A percentile compares a stretch with the other conserved stretches of the same genome.
Evolutionary conservation across 2,329 filamentous ascomycete species (phyloP).

Genomic region (Drechslera avenae): DNA sequence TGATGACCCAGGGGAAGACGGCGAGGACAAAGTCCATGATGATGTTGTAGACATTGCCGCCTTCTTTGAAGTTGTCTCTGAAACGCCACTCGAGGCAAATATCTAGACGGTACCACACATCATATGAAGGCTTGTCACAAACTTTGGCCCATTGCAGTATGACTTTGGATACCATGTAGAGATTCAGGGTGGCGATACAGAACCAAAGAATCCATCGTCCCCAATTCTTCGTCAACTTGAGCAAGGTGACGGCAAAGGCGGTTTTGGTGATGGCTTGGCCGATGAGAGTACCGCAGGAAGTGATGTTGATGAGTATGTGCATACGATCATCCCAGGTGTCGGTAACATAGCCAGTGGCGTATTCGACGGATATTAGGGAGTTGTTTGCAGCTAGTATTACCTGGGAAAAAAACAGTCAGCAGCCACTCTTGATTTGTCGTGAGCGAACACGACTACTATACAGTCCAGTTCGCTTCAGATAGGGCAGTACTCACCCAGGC

Average conservation of each 20-base stretch:
- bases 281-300: conserved; percentile 48
- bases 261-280: conserved; percentile 47
- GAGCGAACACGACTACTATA: too few relatives aligned
- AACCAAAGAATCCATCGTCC: conserved; percentile 55
- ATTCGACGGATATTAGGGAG: conserved; percentile 54
- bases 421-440: background rate
- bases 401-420: conserved; percentile 38
- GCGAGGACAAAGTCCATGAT: conserved; percentile 61
- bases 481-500: conserved; percentile 40
- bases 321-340: conserved; percentile 58
- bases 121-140: conserved; percentile 51
- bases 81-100: conserved; percentile 52
- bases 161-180: conserved; percentile 55
- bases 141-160: conserved; percentile 58
- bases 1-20: conserved; percentile 57
- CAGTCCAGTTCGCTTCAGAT: background rate
- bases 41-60: conserved; percentile 61
- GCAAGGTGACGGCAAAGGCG: conserved; percentile 49
- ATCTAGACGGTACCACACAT: conserved; percentile 56
- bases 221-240: conserved; percentile 54
- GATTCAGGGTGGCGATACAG: conserved; percentile 57
- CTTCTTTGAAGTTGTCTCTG: conserved; percentile 55
- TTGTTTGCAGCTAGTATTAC: conserved; percentile 53
- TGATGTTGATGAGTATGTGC: conserved; percentile 59
- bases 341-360: conserved; percentile 56